Conservation (phyloP, 2,329 filamentous ascomycete genomes). For the Proliferodiscus dingleyae region DNA sequence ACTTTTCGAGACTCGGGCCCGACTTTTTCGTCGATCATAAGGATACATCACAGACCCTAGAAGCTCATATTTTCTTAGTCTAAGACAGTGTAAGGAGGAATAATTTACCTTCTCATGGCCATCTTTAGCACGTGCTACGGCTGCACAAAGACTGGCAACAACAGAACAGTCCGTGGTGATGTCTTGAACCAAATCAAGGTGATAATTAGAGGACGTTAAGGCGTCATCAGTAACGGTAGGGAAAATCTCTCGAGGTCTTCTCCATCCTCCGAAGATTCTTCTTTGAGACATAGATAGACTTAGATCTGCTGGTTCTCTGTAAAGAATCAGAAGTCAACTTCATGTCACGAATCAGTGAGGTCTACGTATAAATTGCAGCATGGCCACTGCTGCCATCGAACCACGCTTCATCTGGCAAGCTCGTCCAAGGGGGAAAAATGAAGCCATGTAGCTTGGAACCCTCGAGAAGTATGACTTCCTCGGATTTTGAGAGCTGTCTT, state of each 20-base stretch:
- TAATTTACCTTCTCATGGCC: conserved; percentile 60
- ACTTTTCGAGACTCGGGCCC: conserved; percentile 63
- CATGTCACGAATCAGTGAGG: conserved; percentile 27
- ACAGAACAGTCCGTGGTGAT: conserved; percentile 96
- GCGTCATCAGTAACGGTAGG: conserved; percentile 32
- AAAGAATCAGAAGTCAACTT: conserved; percentile 20
- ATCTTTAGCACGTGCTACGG: conserved; percentile 63
- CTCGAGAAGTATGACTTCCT: conserved; percentile 71
- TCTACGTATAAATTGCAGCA: conserved; percentile 54
- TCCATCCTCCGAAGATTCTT: conserved; percentile 79
- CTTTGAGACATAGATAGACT: conserved; percentile 70
- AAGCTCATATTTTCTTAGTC: conserved; percentile 43
- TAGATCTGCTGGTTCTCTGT: conserved; percentile 64
- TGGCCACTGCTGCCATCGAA: conserved; percentile 53
- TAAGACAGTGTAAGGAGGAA: background rate
- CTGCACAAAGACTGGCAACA: conserved; percentile 88
- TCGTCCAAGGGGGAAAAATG: conserved; percentile 81
- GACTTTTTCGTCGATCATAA: conserved; percentile 53
- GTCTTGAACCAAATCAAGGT: conserved; percentile 87
- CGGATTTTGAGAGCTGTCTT: conserved; percentile 60
- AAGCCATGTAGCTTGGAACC: conserved; percentile 78
- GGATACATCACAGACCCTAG: conserved; percentile 72
- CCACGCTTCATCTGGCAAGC: conserved; percentile 51
- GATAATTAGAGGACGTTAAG: conserved; percentile 52
- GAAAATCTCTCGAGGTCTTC: conserved; percentile 67